Percentiles rank a stretch among this genome's conserved stretches.
Evolutionary conservation across 192 early-diverging fungal species (phyloP).

Genomic region (Backusella mclennaniae): DNA sequence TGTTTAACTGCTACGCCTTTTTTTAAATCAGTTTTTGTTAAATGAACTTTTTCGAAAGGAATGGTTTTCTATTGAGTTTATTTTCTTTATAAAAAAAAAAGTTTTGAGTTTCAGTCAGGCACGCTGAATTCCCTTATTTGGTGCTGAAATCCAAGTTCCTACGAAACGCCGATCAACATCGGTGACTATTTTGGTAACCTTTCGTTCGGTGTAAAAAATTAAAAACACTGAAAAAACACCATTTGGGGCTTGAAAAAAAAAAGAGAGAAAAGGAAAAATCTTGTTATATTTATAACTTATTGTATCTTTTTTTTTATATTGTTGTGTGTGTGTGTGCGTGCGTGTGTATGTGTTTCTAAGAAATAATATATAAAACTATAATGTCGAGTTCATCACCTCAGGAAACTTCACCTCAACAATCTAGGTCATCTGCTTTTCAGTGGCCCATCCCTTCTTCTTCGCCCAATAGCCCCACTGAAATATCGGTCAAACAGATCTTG

Average conservation of each 20-base stretch:
- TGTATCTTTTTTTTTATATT: neutral
- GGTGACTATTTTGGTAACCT: conserved; percentile 4
- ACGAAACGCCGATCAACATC: neutral
- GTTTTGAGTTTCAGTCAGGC: conserved; percentile 4
- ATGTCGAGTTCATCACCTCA: conserved; percentile 15
- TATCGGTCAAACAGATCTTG: conserved; percentile 28
- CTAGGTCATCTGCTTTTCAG: conserved; percentile 20
- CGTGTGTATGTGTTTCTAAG: neutral
- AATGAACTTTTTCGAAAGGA: neutral
- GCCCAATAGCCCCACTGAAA: conserved; percentile 14
- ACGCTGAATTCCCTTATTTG: neutral
- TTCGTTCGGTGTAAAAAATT: neutral
- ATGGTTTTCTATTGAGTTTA: neutral
- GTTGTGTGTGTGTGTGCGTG: neutral
- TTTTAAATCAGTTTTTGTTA: too few species aligned
- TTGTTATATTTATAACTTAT: conserved; percentile 5
- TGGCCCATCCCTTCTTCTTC: conserved; percentile 27
- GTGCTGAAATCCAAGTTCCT: neutral
- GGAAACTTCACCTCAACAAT: conserved; percentile 1
- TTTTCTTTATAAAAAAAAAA: neutral
- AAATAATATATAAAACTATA: neutral
- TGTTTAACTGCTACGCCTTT: too few species aligned
- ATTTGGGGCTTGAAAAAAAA: neutral
- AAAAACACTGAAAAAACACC: conserved; percentile 1
- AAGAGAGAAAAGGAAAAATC: neutral